phyloP scores from a whole-genome alignment of 495 filamentous ascomycete genomes.

The Physcia stellaris region DNA sequence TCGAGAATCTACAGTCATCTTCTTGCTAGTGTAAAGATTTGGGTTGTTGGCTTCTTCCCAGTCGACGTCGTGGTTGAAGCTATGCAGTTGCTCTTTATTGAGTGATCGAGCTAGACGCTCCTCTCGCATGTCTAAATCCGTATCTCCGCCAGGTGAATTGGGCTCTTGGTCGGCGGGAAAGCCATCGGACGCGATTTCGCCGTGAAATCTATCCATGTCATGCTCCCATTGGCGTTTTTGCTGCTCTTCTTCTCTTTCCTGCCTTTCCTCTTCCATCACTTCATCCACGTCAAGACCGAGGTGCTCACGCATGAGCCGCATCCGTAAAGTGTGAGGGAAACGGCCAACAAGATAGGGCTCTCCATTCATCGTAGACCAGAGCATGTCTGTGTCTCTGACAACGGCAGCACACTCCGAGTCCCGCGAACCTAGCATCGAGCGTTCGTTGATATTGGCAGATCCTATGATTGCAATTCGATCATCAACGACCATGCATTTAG shows the following conservation, averaged over 20 bases:
- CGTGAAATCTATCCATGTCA: constrained; percentile 41
- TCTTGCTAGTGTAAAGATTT: constrained; percentile 44
- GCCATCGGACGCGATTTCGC: constrained; percentile 20
- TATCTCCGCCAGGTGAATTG: no score
- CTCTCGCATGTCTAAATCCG: no score
- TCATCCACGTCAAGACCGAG: constrained; percentile 90
- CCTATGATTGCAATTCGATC: constrained; percentile 90
- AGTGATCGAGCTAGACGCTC: constrained; percentile 45
- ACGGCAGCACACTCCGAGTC: constrained; percentile 90
- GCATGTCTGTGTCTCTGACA: constrained; percentile 86
- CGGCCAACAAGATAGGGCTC: constrained; percentile 76
- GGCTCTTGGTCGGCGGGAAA: no score
- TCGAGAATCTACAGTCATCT: constrained; percentile 47
- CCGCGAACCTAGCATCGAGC: constrained; percentile 81
- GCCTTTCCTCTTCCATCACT: constrained; percentile 63
- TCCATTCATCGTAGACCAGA: constrained; percentile 84
- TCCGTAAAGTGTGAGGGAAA: constrained; percentile 84
- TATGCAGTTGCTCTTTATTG: constrained; percentile 50
- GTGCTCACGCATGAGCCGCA: constrained; percentile 95
- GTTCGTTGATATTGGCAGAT: constrained; percentile 97
- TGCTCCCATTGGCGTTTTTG: constrained; percentile 21
- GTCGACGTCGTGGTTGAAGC: constrained; percentile 77
- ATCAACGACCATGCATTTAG: constrained; percentile 94
- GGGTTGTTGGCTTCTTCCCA: constrained; percentile 52
- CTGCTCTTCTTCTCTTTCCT: constrained; percentile 14